Conservation (phyloP, 257 asterid species). For the Fraxinus pennsylvanica region DNA sequence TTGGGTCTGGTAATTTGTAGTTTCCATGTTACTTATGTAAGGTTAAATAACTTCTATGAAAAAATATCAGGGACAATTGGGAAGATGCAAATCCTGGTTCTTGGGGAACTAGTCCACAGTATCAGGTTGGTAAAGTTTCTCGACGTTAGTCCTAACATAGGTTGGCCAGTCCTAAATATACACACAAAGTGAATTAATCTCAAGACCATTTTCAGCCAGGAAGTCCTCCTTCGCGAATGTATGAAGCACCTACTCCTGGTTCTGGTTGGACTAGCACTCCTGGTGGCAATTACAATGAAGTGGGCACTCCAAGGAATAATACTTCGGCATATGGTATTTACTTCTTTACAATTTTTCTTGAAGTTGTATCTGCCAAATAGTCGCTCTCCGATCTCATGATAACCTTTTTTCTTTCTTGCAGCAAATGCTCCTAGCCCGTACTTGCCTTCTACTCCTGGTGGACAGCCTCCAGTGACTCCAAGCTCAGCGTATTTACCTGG, state of each 20-base stretch:
- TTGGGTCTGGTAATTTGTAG: conserved; percentile 2
- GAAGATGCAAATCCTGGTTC: conserved; percentile 97
- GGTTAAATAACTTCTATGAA: conserved; percentile 19
- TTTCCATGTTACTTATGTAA: not conserved
- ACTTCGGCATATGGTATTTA: conserved; percentile 73
- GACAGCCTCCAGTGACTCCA: conserved; percentile 97
- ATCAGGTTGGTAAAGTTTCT: conserved; percentile 53
- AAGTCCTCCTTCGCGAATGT: conserved; percentile 80
- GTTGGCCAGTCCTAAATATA: not conserved
- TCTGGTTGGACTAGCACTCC: conserved; percentile 76
- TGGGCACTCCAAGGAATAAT: conserved; percentile 86
- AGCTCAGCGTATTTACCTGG: conserved; percentile 97
- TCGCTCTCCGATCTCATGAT: no score
- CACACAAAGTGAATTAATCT: not conserved
- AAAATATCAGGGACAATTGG: conserved; percentile 76
- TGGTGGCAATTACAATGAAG: conserved; percentile 61
- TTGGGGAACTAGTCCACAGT: conserved; percentile 97
- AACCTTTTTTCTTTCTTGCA: conserved; percentile 31
- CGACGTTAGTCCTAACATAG: not conserved
- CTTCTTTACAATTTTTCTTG: conserved; percentile 10
- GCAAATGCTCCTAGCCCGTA: conserved; percentile 98
- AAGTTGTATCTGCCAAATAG: not conserved
- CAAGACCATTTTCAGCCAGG: conserved; percentile 59
- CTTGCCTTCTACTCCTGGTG: conserved; percentile 95
- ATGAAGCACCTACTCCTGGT: conserved; percentile 99